Conservation (phyloP, 2,329 filamentous ascomycete species). For the Dichotomopilus funicola region DNA sequence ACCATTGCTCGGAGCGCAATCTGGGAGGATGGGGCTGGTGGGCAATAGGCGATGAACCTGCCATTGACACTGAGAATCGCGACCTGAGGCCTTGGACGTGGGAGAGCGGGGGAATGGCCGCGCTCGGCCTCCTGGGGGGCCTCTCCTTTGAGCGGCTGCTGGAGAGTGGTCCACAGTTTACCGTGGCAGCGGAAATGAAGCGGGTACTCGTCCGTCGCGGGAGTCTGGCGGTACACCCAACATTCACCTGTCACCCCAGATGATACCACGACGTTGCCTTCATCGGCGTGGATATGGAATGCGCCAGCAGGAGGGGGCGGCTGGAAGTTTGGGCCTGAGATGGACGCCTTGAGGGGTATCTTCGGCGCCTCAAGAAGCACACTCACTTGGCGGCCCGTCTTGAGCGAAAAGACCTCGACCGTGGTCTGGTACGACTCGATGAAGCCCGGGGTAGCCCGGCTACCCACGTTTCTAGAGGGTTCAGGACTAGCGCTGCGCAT, state of each 20-base stretch:
- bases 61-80: slow-evolving; percentile 64
- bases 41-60: slow-evolving; percentile 73
- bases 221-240: slow-evolving; percentile 61
- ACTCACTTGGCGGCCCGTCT: slow-evolving; percentile 62
- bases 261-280: slow-evolving; percentile 63
- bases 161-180: slow-evolving; percentile 87
- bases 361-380: slow-evolving; percentile 67
- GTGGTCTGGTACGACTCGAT: slow-evolving; percentile 72
- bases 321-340: slow-evolving; percentile 57
- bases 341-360: slow-evolving; percentile 50
- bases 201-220: slow-evolving; percentile 36
- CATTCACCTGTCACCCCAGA: slow-evolving; percentile 83
- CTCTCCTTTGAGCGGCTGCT: slow-evolving; percentile 50
- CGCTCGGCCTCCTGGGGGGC: slow-evolving; percentile 41
- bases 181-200: slow-evolving; percentile 61
- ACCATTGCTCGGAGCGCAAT: slow-evolving; percentile 63
- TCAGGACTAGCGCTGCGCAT: slow-evolving; percentile 38
- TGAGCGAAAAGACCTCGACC: slow-evolving; percentile 82
- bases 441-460: slow-evolving; percentile 30
- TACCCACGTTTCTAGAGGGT: slow-evolving; percentile 28
- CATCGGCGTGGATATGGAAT: slow-evolving; percentile 66
- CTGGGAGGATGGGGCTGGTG: slow-evolving; percentile 63
- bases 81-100: slow-evolving; percentile 44
- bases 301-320: slow-evolving; percentile 66
- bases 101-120: slow-evolving; percentile 31